phyloP scores from a whole-genome alignment of 129 eudicot species.

The Artemisia argyi region DNA sequence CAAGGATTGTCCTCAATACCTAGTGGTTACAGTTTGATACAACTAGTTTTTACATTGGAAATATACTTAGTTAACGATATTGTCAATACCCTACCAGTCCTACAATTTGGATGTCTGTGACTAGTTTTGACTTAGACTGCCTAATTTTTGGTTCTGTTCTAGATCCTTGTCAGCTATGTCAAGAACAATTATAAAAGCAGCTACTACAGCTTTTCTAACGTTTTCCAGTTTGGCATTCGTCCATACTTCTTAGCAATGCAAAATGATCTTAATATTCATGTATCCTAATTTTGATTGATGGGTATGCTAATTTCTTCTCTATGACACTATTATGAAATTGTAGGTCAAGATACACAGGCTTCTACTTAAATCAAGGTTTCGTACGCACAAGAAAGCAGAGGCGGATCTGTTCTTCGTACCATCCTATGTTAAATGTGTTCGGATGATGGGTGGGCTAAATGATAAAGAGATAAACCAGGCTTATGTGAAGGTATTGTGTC shows the following conservation, averaged over 20 bases:
- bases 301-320: too few species aligned
- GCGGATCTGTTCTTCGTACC: conserved; percentile 94
- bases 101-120: too few species aligned
- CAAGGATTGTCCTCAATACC: too few species aligned
- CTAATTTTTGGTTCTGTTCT: too few species aligned
- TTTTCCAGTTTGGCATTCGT: not conserved
- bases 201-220: not conserved
- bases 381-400: conserved; percentile 68
- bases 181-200: not conserved
- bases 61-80: too few species aligned
- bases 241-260: not conserved
- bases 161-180: not conserved
- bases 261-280: too few species aligned
- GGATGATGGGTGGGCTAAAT: conserved; percentile 87
- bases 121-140: too few species aligned
- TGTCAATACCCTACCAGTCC: too few species aligned
- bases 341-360: conserved; percentile 92
- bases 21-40: too few species aligned
- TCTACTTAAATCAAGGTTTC: conserved; percentile 80
- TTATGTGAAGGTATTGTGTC: conserved; percentile 68
- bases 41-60: too few species aligned
- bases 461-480: conserved; percentile 89
- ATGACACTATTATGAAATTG: conserved; percentile 22
- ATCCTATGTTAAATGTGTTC: conserved; percentile 86
- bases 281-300: too few species aligned